A percentile compares a stretch with the other conserved stretches of the same genome.
Evolutionary conservation across 2,329 filamentous ascomycete species (phyloP).

Genomic region (Aspergillus intermedius): DNA sequence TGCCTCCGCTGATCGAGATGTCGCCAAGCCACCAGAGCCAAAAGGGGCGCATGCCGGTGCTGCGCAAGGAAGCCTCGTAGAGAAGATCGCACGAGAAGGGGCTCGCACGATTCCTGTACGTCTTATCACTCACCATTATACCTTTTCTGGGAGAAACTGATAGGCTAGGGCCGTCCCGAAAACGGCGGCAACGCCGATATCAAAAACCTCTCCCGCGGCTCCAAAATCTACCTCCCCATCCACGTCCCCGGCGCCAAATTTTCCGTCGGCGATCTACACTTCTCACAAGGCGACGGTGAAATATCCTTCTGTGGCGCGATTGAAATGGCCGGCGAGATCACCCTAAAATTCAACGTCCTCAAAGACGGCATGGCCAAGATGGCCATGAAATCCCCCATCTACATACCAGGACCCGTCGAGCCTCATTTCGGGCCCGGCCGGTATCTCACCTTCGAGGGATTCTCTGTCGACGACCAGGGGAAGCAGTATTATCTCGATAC

Average conservation of each 20-base stretch:
- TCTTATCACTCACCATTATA: not conserved
- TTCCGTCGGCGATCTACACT: slow-evolving; percentile 81
- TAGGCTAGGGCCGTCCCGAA: slow-evolving; percentile 60
- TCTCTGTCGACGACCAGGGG: slow-evolving; percentile 79
- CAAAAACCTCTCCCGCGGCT: slow-evolving; percentile 73
- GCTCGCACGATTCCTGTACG: slow-evolving; percentile 71
- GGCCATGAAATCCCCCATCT: slow-evolving; percentile 75
- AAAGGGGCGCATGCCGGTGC: slow-evolving; percentile 66
- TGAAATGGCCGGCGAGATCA: slow-evolving; percentile 89
- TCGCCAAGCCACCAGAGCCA: slow-evolving; percentile 70
- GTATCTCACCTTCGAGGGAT: slow-evolving; percentile 82
- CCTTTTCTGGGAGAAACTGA: not conserved
- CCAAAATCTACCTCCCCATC: slow-evolving; percentile 79
- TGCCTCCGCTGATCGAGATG: slow-evolving; percentile 59
- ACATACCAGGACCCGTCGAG: slow-evolving; percentile 79
- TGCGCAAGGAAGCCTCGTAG: slow-evolving; percentile 52
- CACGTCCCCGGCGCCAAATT: slow-evolving; percentile 85
- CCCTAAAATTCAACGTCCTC: slow-evolving; percentile 81
- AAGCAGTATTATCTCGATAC: slow-evolving; percentile 87
- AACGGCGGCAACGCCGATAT: slow-evolving; percentile 91
- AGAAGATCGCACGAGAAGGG: slow-evolving; percentile 67
- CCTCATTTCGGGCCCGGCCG: slow-evolving; percentile 78
- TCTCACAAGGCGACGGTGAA: slow-evolving; percentile 82
- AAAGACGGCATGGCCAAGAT: slow-evolving; percentile 70
- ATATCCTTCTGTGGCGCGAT: slow-evolving; percentile 87